Base-by-base conservation (phyloP, 2,329 filamentous ascomycete genomes). In the Pyrenophora teres region DNA sequence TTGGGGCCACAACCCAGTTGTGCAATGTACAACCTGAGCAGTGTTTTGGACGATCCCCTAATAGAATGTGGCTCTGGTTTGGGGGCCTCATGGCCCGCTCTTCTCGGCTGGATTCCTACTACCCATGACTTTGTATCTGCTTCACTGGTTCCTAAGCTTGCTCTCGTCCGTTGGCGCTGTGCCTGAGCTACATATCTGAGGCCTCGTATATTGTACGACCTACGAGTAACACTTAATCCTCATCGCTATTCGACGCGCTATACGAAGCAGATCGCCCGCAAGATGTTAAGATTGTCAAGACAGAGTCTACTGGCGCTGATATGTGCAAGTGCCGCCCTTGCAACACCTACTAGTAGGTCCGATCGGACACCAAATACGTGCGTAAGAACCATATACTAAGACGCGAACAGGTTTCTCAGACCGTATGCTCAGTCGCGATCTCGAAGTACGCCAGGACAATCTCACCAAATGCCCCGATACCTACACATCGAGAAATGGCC, bases 401-500 rank as follows among this genome's bases (percentile, higher is more conserved):
- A 15, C 43, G 23, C 9, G 13, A n/a, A 16, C 27, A 68, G 65
- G 61, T 30, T 46, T 64, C 10, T 50, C 54, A 33, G 52, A 63
- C 30, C 55, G 54, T 12, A 33, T 64, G 23, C 18, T 39, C 13
- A 48, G 35, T 43, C 57, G 50, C 21, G 55, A 57, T 27, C 47
- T 63, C 15, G 56, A 44, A 21, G 32, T 50, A 37, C 62, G 62
- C n/a, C 59, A 60, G 38, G 18, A 46, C 8, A 41, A 40, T 15
- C n/a, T 37, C 5, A 40, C 51, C 3, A 38, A 46, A 45, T 71
- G 69, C 47, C 53, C 62, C 4, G 32, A 47, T 12, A 50, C 40
- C 15, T 71, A 69, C 39, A 65, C 57, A 27, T 60, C 65, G 3
- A 50, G 52, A 31, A 72, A 72, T 33, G 69, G 69, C 5, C 52